A percentile compares a stretch with the other conserved stretches of the same genome.
These are phyloP conservation scores for Hypericum perforatum DNA, from an alignment of 345 rosid species.

Conservation along the genomic window DNA sequence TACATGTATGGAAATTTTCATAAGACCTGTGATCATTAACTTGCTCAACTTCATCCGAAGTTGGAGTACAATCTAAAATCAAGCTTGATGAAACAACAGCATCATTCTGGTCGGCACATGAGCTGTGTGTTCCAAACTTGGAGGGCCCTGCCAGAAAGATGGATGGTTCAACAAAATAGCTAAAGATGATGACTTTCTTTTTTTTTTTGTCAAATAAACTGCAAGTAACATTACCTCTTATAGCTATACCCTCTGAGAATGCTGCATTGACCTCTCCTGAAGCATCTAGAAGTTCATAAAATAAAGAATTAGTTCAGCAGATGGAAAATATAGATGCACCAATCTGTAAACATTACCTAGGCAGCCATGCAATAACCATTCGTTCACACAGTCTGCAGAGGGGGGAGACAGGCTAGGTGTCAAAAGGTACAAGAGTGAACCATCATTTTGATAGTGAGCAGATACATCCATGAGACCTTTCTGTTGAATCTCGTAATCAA, in stretches of 20 bases:
- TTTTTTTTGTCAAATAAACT: conserved; percentile 8
- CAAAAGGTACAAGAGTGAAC: conserved; percentile 60
- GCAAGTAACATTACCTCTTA: conserved; percentile 23
- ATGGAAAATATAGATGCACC: conserved; percentile 8
- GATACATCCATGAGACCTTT: conserved; percentile 48
- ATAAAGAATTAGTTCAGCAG: not conserved
- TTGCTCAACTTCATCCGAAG: conserved; percentile 21
- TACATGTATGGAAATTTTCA: conserved; percentile 20
- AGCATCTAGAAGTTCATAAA: conserved; percentile 21
- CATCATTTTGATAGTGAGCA: conserved; percentile 61
- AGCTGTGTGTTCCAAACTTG: conserved; percentile 25
- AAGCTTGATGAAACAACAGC: conserved; percentile 20
- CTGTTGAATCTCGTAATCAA: conserved; percentile 16
- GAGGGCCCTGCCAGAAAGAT: conserved; percentile 27
- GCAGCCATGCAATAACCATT: conserved; percentile 36
- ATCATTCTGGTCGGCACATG: conserved; percentile 16
- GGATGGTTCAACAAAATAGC: conserved; percentile 8
- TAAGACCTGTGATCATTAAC: conserved; percentile 19
- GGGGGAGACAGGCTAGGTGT: conserved; percentile 69
- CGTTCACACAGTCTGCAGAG: conserved; percentile 37
- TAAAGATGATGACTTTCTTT: not conserved
- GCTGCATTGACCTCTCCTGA: conserved; percentile 14
- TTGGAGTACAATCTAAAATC: conserved; percentile 19
- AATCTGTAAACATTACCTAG: conserved; percentile 36
- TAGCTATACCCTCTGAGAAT: conserved; percentile 18